Percentiles rank a stretch among this genome's conserved stretches.
These are phyloP conservation scores for Dendryphion nanum DNA, from an alignment of 2,329 filamentous ascomycete species.

Conservation along the genomic window DNA sequence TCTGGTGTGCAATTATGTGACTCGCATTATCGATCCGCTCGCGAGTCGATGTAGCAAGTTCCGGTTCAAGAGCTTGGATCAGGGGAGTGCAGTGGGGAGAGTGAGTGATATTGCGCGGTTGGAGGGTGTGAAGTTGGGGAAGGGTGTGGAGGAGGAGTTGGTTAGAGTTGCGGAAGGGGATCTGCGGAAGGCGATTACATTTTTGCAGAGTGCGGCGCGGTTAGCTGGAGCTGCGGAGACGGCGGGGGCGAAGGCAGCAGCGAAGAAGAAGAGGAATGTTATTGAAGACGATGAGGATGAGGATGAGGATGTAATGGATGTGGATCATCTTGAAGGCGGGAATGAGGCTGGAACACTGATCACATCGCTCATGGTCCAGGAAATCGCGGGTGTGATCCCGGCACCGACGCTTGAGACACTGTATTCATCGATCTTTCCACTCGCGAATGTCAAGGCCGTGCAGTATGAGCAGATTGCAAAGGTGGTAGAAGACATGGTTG, in stretches of 20 bases:
- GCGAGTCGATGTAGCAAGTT: slow-evolving; percentile 95
- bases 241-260: slow-evolving; percentile 24
- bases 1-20: slow-evolving; percentile 98
- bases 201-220: slow-evolving; percentile 88
- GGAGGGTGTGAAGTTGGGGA: slow-evolving; percentile 74
- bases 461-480: slow-evolving; percentile 72
- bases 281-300: slow-evolving; percentile 50
- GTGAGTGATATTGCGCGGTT: slow-evolving; percentile 78
- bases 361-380: slow-evolving; percentile 76
- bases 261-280: slow-evolving; percentile 44
- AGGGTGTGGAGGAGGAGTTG: slow-evolving; percentile 78
- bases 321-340: slow-evolving; percentile 32
- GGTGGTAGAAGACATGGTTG: slow-evolving; percentile 85
- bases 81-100: slow-evolving; percentile 75
- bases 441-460: slow-evolving; percentile 42
- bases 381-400: slow-evolving; percentile 95
- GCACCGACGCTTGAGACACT: slow-evolving; percentile 68
- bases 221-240: slow-evolving; percentile 66
- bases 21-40: slow-evolving; percentile 93
- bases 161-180: slow-evolving; percentile 91
- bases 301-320: slow-evolving; percentile 55
- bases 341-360: slow-evolving; percentile 6
- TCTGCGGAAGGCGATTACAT: slow-evolving; percentile 93
- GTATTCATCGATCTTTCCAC: slow-evolving; percentile 73
- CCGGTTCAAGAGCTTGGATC: slow-evolving; percentile 92